These are phyloP conservation scores for Stachybotrys chlorohalonatus DNA, from an alignment of 2,329 filamentous ascomycete genomes.

Conservation along the genomic window DNA sequence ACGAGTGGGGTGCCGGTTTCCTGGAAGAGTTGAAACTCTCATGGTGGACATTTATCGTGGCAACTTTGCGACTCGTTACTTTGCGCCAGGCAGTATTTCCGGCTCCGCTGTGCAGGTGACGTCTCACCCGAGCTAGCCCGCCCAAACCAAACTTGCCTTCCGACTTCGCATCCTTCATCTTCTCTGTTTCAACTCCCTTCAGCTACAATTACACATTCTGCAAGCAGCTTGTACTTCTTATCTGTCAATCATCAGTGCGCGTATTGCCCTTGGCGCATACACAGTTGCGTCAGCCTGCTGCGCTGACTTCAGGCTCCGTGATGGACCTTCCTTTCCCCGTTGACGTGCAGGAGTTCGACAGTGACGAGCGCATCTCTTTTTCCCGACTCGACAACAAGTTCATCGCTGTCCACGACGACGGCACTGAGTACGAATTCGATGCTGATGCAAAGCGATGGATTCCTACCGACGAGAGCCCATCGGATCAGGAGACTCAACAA, in stretches of 20 bases:
- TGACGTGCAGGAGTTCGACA: constrained; percentile 60
- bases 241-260: not conserved
- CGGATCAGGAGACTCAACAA: constrained; percentile 27
- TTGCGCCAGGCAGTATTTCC: too few relatives aligned
- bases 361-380: constrained; percentile 76
- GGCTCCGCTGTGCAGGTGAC: too few relatives aligned
- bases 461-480: constrained; percentile 42
- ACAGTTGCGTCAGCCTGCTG: not conserved
- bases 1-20: too few relatives aligned
- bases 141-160: too few relatives aligned
- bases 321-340: constrained; percentile 41
- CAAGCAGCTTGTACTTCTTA: too few relatives aligned
- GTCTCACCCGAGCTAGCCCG: too few relatives aligned
- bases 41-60: too few relatives aligned
- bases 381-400: constrained; percentile 76
- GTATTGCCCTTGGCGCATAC: not conserved
- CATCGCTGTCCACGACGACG: constrained; percentile 76
- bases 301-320: not conserved
- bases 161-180: too few relatives aligned
- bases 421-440: constrained; percentile 79
- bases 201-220: too few relatives aligned
- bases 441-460: constrained; percentile 64
- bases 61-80: too few relatives aligned
- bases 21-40: too few relatives aligned
- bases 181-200: too few relatives aligned